Percentiles rank a stretch among this genome's conserved stretches.
Conservation (phyloP, 768 basidiomycete genomes). For the Collybia sp. region DNA sequence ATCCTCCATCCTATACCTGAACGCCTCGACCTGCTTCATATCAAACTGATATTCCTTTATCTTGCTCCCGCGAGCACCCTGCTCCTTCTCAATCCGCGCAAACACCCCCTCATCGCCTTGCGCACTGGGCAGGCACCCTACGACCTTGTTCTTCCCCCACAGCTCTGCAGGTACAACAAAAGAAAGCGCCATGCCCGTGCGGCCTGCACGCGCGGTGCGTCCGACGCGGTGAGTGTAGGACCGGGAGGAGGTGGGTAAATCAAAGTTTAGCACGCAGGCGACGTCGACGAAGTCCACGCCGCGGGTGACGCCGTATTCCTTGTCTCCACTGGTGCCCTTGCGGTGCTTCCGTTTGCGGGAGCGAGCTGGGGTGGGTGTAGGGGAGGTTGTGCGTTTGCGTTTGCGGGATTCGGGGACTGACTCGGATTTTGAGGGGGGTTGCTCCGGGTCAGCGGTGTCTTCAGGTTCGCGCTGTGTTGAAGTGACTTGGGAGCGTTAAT, state of each 20-base stretch:
- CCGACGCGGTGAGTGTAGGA: slow-evolving; percentile 96
- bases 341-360: slow-evolving; percentile 47
- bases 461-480: slow-evolving; percentile 46
- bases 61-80: slow-evolving; percentile 51
- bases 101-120: slow-evolving; percentile 76
- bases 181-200: slow-evolving; percentile 87
- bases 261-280: slow-evolving; percentile 96
- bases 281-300: slow-evolving; percentile 98
- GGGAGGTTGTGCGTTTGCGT: slow-evolving; percentile 45
- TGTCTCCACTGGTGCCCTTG: slow-evolving; percentile 42
- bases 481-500: slow-evolving; percentile 32
- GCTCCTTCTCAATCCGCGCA: slow-evolving; percentile 71
- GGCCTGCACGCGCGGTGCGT: slow-evolving; percentile 93
- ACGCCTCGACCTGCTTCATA: slow-evolving; percentile 94
- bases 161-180: slow-evolving; percentile 72
- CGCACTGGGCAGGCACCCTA: slow-evolving; percentile 64
- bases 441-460: slow-evolving; percentile 14
- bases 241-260: slow-evolving; percentile 82
- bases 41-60: slow-evolving; percentile 93
- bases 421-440: slow-evolving; percentile 8
- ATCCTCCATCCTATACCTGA: slow-evolving; percentile 98
- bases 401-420: slow-evolving; percentile 32
- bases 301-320: slow-evolving; percentile 90
- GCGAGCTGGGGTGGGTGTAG: slow-evolving; percentile 36
- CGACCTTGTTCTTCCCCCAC: slow-evolving; percentile 72